Evolutionary conservation across 148 eudicot species (phyloP).

Genomic region (Heliamphora exappendiculata): DNA sequence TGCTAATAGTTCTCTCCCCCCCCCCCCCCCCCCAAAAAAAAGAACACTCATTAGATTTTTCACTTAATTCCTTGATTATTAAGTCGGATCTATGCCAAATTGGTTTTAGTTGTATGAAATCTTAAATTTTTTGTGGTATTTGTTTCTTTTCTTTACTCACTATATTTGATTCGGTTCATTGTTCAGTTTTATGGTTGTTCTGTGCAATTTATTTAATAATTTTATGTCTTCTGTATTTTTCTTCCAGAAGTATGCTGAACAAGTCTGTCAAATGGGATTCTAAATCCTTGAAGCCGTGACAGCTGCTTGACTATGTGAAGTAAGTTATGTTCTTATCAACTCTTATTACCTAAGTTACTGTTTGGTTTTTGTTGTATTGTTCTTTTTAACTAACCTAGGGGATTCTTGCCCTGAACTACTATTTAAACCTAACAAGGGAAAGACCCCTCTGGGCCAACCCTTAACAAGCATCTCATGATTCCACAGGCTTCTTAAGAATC

Average conservation of each 20-base stretch:
- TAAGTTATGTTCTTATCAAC: conserved; percentile 7
- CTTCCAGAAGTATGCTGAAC: conserved; percentile 6
- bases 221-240: neutral
- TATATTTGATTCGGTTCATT: neutral
- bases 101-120: neutral
- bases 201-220: neutral
- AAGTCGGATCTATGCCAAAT: too few relatives aligned
- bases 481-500: neutral
- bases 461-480: neutral
- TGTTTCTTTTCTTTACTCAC: neutral
- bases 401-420: neutral
- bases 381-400: neutral
- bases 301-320: conserved; percentile 5
- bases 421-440: neutral
- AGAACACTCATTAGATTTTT: too few relatives aligned
- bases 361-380: neutral
- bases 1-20: too few relatives aligned
- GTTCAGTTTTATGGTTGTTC: neutral
- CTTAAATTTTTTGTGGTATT: neutral
- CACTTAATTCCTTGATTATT: too few relatives aligned
- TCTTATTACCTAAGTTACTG: neutral
- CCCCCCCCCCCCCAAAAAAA: too few relatives aligned
- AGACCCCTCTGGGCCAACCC: neutral
- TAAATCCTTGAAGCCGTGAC: neutral
- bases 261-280: neutral